Conservation (phyloP, 352 stramenopile genomes). For the Pythium oligandrum region DNA sequence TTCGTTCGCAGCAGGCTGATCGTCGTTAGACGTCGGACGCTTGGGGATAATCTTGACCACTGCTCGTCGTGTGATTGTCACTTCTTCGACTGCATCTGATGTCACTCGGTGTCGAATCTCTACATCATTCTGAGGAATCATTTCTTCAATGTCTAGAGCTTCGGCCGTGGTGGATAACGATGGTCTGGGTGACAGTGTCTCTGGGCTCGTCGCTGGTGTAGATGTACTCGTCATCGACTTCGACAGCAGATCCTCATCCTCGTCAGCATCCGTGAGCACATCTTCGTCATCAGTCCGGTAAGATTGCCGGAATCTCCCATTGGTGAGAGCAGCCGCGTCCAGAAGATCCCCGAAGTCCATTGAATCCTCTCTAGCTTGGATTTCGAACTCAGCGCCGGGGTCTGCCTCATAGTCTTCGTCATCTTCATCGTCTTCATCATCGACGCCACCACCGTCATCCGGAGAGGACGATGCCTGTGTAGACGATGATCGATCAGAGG, state of each 20-base stretch:
- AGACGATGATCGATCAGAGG: conserved; percentile 30
- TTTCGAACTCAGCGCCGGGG: conserved; percentile 14
- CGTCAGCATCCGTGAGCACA: conserved; percentile 17
- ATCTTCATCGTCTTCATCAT: conserved; percentile 11
- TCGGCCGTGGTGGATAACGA: background rate
- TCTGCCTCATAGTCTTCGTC: conserved; percentile 16
- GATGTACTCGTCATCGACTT: conserved; percentile 10
- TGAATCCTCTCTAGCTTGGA: conserved; percentile 10
- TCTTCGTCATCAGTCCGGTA: conserved; percentile 1
- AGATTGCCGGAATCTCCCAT: conserved; percentile 13
- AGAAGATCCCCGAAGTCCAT: conserved; percentile 23
- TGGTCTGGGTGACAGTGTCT: background rate
- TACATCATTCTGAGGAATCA: conserved; percentile 27
- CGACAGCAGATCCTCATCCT: conserved; percentile 15
- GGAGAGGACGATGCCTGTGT: conserved; percentile 8
- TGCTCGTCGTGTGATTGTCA: conserved; percentile 15
- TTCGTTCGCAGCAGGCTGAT: too few relatives aligned
- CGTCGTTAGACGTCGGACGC: conserved; percentile 1
- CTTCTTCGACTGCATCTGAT: conserved; percentile 2
- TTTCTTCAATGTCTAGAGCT: conserved; percentile 34
- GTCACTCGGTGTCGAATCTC: background rate
- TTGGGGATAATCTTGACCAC: conserved; percentile 16
- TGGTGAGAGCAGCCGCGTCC: conserved; percentile 11
- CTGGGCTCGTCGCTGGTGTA: background rate
- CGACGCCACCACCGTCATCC: conserved; percentile 24